Percentiles rank a stretch among this genome's conserved stretches.
These are phyloP conservation scores for Oryza coarctata DNA, from an alignment of 176 grass and related monocot genomes.

Conservation along the genomic window DNA sequence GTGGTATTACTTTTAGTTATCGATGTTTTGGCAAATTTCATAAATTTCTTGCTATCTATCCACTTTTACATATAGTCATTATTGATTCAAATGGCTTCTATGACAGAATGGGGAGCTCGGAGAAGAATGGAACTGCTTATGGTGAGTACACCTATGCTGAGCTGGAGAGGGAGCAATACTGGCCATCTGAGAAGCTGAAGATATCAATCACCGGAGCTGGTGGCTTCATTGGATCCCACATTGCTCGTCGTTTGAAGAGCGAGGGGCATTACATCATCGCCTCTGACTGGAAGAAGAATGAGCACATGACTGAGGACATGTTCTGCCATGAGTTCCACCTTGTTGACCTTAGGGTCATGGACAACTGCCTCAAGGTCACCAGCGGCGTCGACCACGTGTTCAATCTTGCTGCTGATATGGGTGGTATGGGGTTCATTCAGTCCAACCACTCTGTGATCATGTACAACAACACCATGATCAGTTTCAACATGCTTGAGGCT, in stretches of 20 bases:
- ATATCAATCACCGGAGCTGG: constrained; percentile 86
- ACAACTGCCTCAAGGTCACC: constrained; percentile 86
- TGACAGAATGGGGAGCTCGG: constrained; percentile 72
- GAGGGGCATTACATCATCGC: constrained; percentile 84
- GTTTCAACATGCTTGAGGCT: constrained; percentile 90
- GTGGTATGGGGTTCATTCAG: constrained; percentile 91
- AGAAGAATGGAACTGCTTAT: constrained; percentile 46
- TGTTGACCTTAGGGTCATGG: constrained; percentile 85
- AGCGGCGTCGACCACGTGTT: constrained; percentile 66
- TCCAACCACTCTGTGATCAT: constrained; percentile 86
- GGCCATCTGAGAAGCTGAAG: constrained; percentile 64
- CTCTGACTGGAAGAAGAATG: constrained; percentile 97
- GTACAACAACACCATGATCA: constrained; percentile 97
- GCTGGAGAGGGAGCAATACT: constrained; percentile 74
- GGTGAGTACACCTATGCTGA: constrained; percentile 80
- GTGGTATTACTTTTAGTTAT: not conserved
- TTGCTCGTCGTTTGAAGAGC: constrained; percentile 71
- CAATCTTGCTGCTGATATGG: constrained; percentile 92
- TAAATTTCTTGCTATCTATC: not conserved
- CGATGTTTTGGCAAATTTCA: not conserved
- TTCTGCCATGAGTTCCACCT: constrained; percentile 93
- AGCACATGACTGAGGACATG: constrained; percentile 91
- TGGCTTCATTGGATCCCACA: constrained; percentile 86
- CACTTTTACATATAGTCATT: not conserved
- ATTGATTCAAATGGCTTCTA: constrained; percentile 2